These are phyloP conservation scores for Silybum marianum DNA, from an alignment of 129 eudicot genomes.

Conservation along the genomic window DNA sequence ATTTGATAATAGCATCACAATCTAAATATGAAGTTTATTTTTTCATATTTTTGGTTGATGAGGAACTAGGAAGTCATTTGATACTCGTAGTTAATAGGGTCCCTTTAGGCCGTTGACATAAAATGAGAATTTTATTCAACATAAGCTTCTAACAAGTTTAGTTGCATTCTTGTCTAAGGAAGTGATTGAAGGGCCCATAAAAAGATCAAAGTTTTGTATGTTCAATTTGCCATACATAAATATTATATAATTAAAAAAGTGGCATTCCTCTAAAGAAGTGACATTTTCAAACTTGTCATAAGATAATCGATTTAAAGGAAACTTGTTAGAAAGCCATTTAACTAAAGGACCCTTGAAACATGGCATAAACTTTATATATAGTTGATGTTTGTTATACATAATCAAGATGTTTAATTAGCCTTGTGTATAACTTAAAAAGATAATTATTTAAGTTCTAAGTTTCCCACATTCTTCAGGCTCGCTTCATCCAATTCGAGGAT, in stretches of 20 bases:
- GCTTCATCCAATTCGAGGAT: slow-evolving; percentile 24
- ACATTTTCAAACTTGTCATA: neutral
- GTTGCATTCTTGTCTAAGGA: neutral
- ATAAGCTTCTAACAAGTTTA: neutral
- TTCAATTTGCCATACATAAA: neutral
- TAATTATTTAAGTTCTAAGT: neutral
- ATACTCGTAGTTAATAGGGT: neutral
- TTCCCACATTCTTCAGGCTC: slow-evolving; percentile 31
- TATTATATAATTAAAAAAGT: neutral
- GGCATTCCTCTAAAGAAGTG: neutral
- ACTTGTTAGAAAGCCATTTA: neutral
- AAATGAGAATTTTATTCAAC: neutral
- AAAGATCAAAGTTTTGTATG: neutral
- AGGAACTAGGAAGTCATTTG: neutral
- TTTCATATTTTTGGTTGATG: slow-evolving; percentile 5
- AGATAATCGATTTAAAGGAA: neutral
- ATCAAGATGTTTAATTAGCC: neutral
- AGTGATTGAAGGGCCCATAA: neutral
- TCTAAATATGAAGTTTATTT: neutral
- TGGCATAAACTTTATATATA: neutral
- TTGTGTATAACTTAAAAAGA: neutral
- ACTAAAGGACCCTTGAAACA: neutral
- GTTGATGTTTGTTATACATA: neutral
- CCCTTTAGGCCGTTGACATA: neutral
- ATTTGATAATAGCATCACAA: neutral